Conservation (phyloP, 2,329 filamentous ascomycete species). For the Colletotrichum musae region DNA sequence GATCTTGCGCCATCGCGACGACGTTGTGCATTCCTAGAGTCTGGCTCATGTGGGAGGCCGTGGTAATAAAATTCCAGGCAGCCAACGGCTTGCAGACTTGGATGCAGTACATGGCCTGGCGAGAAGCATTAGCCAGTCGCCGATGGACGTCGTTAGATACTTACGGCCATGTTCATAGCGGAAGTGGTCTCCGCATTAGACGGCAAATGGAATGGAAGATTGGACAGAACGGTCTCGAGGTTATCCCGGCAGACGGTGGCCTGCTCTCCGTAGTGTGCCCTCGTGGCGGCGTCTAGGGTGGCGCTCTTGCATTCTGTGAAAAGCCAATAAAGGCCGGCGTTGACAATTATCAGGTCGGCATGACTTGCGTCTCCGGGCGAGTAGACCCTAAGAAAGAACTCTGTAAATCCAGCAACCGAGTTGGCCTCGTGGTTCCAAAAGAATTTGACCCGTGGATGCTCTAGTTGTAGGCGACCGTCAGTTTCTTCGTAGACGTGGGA, state of each 20-base stretch:
- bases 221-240: constrained; percentile 44
- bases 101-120: constrained; percentile 42
- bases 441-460: constrained; percentile 13
- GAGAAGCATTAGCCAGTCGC: background rate
- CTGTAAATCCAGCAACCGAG: constrained; percentile 37
- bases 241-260: constrained; percentile 42
- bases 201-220: constrained; percentile 42
- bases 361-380: constrained; percentile 41
- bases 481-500: no score
- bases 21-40: constrained; percentile 44
- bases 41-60: constrained; percentile 43
- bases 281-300: constrained; percentile 19
- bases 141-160: background rate
- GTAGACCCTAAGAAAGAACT: constrained; percentile 44
- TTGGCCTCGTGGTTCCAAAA: constrained; percentile 30
- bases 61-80: constrained; percentile 44
- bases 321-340: constrained; percentile 43
- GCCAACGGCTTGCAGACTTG: constrained; percentile 42
- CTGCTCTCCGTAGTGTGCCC: constrained; percentile 38
- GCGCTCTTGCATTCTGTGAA: constrained; percentile 43
- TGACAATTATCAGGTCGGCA: constrained; percentile 43
- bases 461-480: background rate
- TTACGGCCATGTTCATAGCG: constrained; percentile 44
- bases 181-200: constrained; percentile 39
- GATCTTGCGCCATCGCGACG: constrained; percentile 27